These are phyloP conservation scores for Rhododendron henanense DNA, from an alignment of 148 eudicot genomes.

Conservation along the genomic window DNA sequence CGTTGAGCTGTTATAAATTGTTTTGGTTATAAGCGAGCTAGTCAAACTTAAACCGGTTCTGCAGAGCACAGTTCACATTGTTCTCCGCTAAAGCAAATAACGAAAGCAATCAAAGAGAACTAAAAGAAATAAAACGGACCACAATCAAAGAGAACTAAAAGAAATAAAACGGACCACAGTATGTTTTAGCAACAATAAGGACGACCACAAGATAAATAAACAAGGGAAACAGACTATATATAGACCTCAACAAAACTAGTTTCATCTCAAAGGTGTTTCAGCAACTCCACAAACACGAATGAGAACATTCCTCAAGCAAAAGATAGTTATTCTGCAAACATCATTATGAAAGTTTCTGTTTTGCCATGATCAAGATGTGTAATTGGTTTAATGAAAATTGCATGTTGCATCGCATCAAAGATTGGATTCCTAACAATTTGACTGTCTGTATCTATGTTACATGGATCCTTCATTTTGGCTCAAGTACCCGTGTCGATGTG, in stretches of 20 bases:
- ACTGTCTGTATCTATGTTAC: no score
- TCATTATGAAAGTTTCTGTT: background rate
- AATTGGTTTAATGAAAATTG: background rate
- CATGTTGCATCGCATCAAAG: background rate
- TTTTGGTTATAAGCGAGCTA: background rate
- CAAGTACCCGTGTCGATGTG: no score
- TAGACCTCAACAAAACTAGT: background rate
- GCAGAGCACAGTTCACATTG: background rate
- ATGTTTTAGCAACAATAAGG: background rate
- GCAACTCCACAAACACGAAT: background rate
- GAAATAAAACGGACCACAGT: background rate
- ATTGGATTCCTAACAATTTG: background rate
- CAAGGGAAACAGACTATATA: background rate
- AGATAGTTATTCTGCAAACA: background rate
- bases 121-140: background rate
- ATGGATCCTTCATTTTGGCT: no score
- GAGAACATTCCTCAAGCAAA: background rate
- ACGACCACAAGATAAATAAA: background rate
- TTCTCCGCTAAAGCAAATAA: background rate
- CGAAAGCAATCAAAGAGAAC: background rate
- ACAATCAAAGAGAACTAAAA: background rate
- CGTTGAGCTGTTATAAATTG: background rate
- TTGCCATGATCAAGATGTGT: background rate
- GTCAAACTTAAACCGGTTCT: background rate
- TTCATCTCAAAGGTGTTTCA: background rate